phyloP scores from a whole-genome alignment of 208 protist genomes.

The Angomonas desouzai region DNA sequence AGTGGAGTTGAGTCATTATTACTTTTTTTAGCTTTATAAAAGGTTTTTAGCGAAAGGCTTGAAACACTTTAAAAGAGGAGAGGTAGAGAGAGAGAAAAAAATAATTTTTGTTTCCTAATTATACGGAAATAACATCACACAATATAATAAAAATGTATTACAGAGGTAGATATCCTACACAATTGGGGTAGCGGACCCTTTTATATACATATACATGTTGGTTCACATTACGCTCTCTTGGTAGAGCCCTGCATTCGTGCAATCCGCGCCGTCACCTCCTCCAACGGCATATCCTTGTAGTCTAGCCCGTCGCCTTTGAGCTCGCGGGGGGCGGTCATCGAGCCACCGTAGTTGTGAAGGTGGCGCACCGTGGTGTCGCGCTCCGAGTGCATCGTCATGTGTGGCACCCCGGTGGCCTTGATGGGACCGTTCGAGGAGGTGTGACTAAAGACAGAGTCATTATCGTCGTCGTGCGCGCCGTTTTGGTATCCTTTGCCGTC shows the following conservation, averaged over 20 bases:
- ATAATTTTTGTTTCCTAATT: not conserved
- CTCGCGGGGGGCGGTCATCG: conserved; percentile 31
- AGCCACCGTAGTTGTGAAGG: conserved; percentile 32
- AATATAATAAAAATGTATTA: too few species aligned
- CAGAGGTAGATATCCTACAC: too few species aligned
- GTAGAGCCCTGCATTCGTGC: conserved; percentile 38
- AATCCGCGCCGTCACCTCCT: conserved; percentile 46
- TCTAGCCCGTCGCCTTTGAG: not conserved
- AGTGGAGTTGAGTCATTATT: conserved; percentile 84
- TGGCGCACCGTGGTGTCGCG: conserved; percentile 50
- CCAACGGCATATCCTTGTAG: conserved; percentile 32
- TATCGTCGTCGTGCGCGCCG: not conserved
- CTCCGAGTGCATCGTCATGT: conserved; percentile 47
- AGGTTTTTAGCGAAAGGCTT: too few species aligned
- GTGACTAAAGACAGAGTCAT: conserved; percentile 74
- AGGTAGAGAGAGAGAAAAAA: not conserved
- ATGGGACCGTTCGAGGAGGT: conserved; percentile 68
- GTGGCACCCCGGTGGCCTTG: conserved; percentile 47
- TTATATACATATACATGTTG: conserved; percentile 7
- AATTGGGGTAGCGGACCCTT: not conserved
- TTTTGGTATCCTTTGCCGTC: not conserved
- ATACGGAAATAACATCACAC: too few species aligned
- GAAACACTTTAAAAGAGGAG: conserved; percentile 2
- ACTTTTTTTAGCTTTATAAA: too few species aligned
- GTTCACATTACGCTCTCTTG: conserved; percentile 11